These are phyloP conservation scores for Ceratocystis huliohia DNA, from an alignment of 2,329 filamentous ascomycete genomes.

Conservation along the genomic window DNA sequence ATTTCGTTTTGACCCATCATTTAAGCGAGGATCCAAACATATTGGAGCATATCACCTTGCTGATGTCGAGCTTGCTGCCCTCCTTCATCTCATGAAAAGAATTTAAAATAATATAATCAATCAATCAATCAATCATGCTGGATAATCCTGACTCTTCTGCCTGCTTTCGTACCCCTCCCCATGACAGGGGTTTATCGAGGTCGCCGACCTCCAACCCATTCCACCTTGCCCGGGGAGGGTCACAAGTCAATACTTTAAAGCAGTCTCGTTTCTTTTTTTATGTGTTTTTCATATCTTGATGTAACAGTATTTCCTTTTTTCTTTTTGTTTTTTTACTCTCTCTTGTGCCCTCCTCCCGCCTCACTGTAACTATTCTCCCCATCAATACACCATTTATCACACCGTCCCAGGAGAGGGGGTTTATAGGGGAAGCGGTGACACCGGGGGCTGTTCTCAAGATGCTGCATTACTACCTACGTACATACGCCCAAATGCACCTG, in stretches of 20 bases:
- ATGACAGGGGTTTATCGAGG: conserved; percentile 9
- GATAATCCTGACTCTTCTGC: not conserved
- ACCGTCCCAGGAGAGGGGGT: not conserved
- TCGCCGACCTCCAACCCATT: conserved; percentile 14
- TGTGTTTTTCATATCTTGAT: too few relatives aligned
- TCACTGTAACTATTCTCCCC: not conserved
- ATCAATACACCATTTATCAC: not conserved
- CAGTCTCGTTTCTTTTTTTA: not conserved
- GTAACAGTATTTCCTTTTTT: too few relatives aligned
- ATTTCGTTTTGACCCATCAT: not conserved
- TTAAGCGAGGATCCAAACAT: not conserved
- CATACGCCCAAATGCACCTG: not conserved
- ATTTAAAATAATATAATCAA: not conserved
- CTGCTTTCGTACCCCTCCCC: not conserved
- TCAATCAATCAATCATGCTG: not conserved
- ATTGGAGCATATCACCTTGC: not conserved
- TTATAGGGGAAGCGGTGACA: not conserved
- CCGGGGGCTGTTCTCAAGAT: not conserved
- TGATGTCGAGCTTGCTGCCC: not conserved
- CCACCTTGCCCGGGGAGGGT: not conserved
- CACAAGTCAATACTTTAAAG: not conserved
- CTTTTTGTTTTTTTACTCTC: not conserved
- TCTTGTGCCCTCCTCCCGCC: not conserved
- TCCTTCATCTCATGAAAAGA: not conserved
- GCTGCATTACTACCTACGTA: not conserved